phyloP scores from a whole-genome alignment of 805 yeast genomes.

The Myxozyma kluyveri region DNA sequence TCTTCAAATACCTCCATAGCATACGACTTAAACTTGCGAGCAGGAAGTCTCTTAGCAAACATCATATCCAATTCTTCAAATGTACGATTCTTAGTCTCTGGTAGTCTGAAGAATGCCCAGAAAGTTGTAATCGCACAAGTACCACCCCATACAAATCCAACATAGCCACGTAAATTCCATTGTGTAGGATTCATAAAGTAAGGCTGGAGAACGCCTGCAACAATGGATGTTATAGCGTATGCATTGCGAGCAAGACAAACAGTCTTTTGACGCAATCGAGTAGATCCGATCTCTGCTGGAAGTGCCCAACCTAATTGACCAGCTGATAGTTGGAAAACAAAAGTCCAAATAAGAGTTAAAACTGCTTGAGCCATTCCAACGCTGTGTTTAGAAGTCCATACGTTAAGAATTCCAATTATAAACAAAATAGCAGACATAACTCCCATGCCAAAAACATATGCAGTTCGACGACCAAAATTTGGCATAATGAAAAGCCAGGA shows the following conservation, averaged over 20 bases:
- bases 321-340: constrained; percentile 46
- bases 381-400: constrained; percentile 27
- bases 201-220: constrained; percentile 38
- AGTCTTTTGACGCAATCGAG: constrained; percentile 45
- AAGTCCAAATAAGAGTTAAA: constrained; percentile 47
- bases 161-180: constrained; percentile 33
- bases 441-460: constrained; percentile 27
- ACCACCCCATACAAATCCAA: constrained; percentile 39
- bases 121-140: constrained; percentile 36
- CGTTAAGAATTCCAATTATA: constrained; percentile 23
- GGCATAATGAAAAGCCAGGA: constrained; percentile 14
- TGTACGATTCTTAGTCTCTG: constrained; percentile 59
- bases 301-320: constrained; percentile 48
- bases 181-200: constrained; percentile 50
- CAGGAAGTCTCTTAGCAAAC: constrained; percentile 37
- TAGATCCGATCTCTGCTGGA: constrained; percentile 46
- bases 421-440: constrained; percentile 11
- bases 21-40: constrained; percentile 10
- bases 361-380: constrained; percentile 39
- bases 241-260: constrained; percentile 44
- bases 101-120: constrained; percentile 54
- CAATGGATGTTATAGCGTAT: constrained; percentile 30
- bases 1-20: no score
- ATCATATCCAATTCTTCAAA: constrained; percentile 59
- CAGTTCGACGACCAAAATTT: constrained; percentile 15